Base-by-base conservation (phyloP, 2,329 filamentous ascomycete genomes). In the Neopestalotiopsis sp. region DNA sequence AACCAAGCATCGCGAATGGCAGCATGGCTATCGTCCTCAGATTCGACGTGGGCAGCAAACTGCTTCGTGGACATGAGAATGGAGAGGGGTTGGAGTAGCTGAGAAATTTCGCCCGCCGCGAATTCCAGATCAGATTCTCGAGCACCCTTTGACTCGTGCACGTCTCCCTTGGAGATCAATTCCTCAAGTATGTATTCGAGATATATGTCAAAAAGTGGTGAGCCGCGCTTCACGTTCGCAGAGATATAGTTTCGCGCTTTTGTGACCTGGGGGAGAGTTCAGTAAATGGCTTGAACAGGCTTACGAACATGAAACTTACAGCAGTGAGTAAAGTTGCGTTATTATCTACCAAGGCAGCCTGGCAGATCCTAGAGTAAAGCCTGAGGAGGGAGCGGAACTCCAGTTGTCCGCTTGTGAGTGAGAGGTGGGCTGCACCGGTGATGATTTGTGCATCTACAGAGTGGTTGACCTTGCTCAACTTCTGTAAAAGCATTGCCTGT, bases 401-500 rank as follows among this genome's bases (percentile, higher is more conserved):
- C 3, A 92, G 86, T 71, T 91, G 88, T 10, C 92, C 93, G 68
- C 93, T 94, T 73, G 88, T 90, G 4, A 96, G 83, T 40, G 94
- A 92, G 67, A 99, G 83, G 5, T 89, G 85, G 9, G 94, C 94
- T 6, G 94, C 91, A 70, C 97, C 94, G 17, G 89, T 90, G 67
- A 98, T 91, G 69, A 99, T 96, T 67, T 92, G 91, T 38, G 92
- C 90, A 82, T 98, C 95, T 2, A 98, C 92, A 4, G 88, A 84
- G 69, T 89, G 86, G 75, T 90, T 96, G 67, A 98, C 90, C 80
- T 96, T 95, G 70, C 92, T 91, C 69, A 98, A 89, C 80, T 99
- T 98, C 77, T 99, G 96, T n/a, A 97, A 83, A 30, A 99, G 89
- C 91, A 99, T 98, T 0, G 94, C 97, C 74, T 98, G 92, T 2